Base-by-base conservation (phyloP, 495 filamentous ascomycete species). In the Pyrenula aspistea region DNA sequence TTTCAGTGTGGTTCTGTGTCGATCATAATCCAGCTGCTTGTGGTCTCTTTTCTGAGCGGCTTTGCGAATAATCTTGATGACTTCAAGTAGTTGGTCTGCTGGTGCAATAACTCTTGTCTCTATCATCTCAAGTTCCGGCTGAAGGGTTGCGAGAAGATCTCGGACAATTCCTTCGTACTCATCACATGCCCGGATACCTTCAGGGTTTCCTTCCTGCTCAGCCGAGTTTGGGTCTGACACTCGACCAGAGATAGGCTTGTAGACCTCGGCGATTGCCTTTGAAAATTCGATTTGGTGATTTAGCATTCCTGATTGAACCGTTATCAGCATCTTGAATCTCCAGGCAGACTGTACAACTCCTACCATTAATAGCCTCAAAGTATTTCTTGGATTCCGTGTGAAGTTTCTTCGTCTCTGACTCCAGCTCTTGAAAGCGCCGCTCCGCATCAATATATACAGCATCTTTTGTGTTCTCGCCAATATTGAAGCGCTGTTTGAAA, bases 241-340 rank as follows among this genome's bases (percentile, higher is more conserved):
- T 58, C 92, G 88, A 20, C 93, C 93, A 58, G 91, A 96, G 61
- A 99, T 97, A 53, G 93, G 93, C 66, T 95, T 96, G 77, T 99
- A 99, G 61, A 99, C 85, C 71, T 99, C 94, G 51, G 85, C 85
- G 72, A 93, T 86, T 31, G 89, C 88, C 74, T 95, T 85, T 61
- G 91, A 94, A 77, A 99, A 99, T 70, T 94, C 94, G 77, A 97
- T 96, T 71, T 99, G 93, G 73, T 96, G 90, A 70, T 75, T 83
- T 61, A 99, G 76, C 93, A 99, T 99, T 75, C 90, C 84, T 87
- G 58, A 54, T n/a, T n/a, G n/a, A n/a, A n/a, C 31, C 31, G 15
- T 15, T 4, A 15, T 42, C 31, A 42, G 15, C 15, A 8, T 42
- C 4, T 42, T 8, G 31, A 42, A 4, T 8, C 4, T 42, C 31